phyloP scores from a whole-genome alignment of 495 filamentous ascomycete species.

The Aspergillus sclerotioniger region DNA sequence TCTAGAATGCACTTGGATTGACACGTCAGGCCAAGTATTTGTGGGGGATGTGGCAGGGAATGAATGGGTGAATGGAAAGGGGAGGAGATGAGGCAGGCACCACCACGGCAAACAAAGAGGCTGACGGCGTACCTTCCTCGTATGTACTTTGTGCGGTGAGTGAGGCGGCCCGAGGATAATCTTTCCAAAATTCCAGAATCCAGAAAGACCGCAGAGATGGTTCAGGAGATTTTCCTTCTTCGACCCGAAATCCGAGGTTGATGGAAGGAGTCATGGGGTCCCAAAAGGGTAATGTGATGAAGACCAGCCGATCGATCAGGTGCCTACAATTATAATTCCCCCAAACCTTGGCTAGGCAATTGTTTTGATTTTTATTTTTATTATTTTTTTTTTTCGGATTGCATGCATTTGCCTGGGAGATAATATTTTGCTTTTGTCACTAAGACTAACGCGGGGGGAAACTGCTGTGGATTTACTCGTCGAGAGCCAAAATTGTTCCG shows the following conservation, averaged over 20 bases:
- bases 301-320: conserved; percentile 6
- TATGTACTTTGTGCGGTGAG: not conserved
- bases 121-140: too few species aligned
- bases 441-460: not conserved
- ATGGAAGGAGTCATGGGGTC: not conserved
- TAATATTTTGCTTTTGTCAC: not conserved
- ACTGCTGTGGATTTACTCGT: too few species aligned
- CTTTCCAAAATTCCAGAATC: not conserved
- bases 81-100: not conserved
- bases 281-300: conserved; percentile 1
- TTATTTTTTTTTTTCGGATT: not conserved
- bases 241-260: not conserved
- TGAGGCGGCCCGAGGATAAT: not conserved
- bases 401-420: not conserved
- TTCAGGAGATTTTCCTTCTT: not conserved
- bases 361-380: not conserved
- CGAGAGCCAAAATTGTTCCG: too few species aligned
- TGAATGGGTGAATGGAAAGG: not conserved
- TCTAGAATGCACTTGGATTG: not conserved
- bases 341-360: conserved; percentile 1
- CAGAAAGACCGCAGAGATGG: not conserved
- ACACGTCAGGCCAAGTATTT: not conserved
- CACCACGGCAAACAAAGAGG: not conserved
- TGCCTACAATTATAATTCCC: not conserved
- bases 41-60: not conserved